Evolutionary conservation across 805 yeast genomes (phyloP).

Genomic region (Lachancea sp.): DNA sequence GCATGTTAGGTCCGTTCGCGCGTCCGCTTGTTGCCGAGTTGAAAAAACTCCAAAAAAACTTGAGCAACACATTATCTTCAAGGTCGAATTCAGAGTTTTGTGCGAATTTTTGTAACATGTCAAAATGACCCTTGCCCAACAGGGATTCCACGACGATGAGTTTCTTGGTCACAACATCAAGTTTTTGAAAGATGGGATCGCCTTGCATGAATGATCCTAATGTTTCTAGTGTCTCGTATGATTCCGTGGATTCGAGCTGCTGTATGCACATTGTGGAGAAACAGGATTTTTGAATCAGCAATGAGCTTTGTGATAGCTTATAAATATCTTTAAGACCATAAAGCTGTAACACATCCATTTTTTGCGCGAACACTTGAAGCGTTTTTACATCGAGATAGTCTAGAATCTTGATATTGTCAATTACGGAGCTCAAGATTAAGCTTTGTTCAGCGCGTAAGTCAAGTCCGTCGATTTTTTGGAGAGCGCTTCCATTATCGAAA

Average conservation of each 20-base stretch:
- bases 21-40: conserved; percentile 40
- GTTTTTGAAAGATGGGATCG: conserved; percentile 14
- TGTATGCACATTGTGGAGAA: conserved; percentile 18
- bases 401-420: conserved; percentile 7
- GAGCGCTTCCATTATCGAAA: conserved; percentile 17
- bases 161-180: conserved; percentile 12
- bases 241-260: conserved; percentile 1
- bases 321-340: conserved; percentile 19
- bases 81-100: conserved; percentile 8
- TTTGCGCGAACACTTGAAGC: conserved; percentile 14
- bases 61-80: conserved; percentile 19
- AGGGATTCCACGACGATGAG: conserved; percentile 24
- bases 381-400: conserved; percentile 9
- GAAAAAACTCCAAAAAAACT: conserved; percentile 38
- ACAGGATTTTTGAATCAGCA: conserved; percentile 20
- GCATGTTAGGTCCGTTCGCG: conserved; percentile 35
- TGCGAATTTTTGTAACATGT: conserved; percentile 18
- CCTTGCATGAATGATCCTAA: conserved; percentile 3
- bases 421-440: conserved; percentile 13
- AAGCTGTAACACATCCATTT: conserved; percentile 13
- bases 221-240: background rate
- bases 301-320: conserved; percentile 17
- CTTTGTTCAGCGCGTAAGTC: conserved; percentile 8
- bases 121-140: conserved; percentile 27
- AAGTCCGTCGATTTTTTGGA: conserved; percentile 6